Evolutionary conservation across 2,329 filamentous ascomycete genomes (phyloP).

Genomic region (Colletotrichum coccodes): DNA sequence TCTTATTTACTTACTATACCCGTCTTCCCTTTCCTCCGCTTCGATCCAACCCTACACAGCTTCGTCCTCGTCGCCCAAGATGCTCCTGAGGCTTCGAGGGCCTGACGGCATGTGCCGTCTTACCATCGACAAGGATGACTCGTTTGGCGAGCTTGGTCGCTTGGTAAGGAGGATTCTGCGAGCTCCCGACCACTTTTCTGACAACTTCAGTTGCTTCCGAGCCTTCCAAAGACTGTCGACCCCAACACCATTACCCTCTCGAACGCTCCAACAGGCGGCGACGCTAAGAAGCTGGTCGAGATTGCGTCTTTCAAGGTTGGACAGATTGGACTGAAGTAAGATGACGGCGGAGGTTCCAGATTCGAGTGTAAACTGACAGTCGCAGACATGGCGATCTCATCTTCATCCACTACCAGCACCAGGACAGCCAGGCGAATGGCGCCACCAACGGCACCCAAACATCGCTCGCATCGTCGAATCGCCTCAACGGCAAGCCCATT

Average conservation of each 20-base stretch:
- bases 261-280: constrained; percentile 67
- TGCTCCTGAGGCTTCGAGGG: constrained; percentile 88
- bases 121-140: constrained; percentile 77
- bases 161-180: constrained; percentile 51
- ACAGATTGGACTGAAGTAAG: constrained; percentile 69
- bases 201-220: constrained; percentile 60
- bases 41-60: not conserved
- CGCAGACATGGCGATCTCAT: constrained; percentile 88
- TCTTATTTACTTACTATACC: constrained; percentile 8
- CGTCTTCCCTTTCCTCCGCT: not conserved
- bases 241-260: constrained; percentile 69
- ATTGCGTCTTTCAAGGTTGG: constrained; percentile 65
- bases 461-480: constrained; percentile 63
- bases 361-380: constrained; percentile 34
- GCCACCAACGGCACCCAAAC: constrained; percentile 46
- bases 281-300: constrained; percentile 68
- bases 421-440: constrained; percentile 52
- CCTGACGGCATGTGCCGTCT: constrained; percentile 94
- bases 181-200: constrained; percentile 31
- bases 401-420: constrained; percentile 82
- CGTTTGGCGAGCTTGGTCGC: constrained; percentile 72
- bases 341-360: not conserved
- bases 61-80: constrained; percentile 50
- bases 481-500: constrained; percentile 83
- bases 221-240: constrained; percentile 71